Base-by-base conservation (phyloP, 805 yeast genomes). In the Pichia scutulata region DNA sequence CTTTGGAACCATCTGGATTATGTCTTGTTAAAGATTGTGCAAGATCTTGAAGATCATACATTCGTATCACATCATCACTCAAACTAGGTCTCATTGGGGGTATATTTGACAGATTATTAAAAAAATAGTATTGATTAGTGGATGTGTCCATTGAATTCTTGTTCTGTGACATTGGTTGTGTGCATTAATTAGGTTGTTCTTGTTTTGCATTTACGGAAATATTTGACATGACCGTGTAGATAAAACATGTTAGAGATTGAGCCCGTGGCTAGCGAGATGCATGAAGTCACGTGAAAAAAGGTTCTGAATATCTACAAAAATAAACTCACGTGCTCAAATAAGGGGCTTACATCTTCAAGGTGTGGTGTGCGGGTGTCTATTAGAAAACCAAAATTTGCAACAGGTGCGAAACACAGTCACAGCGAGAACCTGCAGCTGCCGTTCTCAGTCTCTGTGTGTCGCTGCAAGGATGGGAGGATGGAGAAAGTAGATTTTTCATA, bases 1-100 rank as follows among this genome's bases (percentile, higher is more conserved):
- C 97, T 58, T 87, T 89, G 0, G 93, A 77, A 0, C 97, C 96
- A 60, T 85, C 95, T 2, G 89, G 83, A 60, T 87, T 89, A 12
- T 84, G 76, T 61, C 99, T 77, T 1, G 97, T 96, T 41, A 93
- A 84, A 4, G 95, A 82, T 49, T 78, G 73, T 1, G 96, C 86
- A 14, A 90, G 70, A 2, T 74, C 76, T 39, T 77, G 76, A 40
- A 93, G 68, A 1, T 82, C 82, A 59, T 89, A 93, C 16, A 85
- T 65, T 24, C 78, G 69, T 21, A 89, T 75, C 47, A 93, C 71
- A 65, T 90, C 86, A 49, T 81, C 78, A 48, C 81, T 61, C 1
- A 93, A 89, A n/a, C 87, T 78, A 6, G 95, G 93, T 37, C 66
- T 68, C 4, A 82, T 16, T 76, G 69, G 16, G 69, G 67, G 53